Base-by-base conservation (phyloP, 306 rosid species). In the Hippophae gyantsensis region DNA sequence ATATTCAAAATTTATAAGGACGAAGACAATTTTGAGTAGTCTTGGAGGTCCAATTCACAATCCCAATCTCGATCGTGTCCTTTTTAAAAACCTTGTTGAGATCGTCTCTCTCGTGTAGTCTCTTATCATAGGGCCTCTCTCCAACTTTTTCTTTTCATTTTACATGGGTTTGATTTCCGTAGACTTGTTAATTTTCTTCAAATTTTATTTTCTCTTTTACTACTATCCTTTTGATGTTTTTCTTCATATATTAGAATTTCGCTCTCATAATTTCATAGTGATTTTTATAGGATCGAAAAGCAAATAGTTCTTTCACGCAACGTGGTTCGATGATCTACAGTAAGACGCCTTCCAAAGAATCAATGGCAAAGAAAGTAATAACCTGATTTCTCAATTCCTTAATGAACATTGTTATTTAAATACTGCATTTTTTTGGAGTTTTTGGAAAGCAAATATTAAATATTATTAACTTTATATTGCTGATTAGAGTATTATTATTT, bases 31-130 rank as follows among this genome's bases (percentile, higher is more conserved):
- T 18, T 18, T 18, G 18, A 18, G 18, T 18, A 18, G 0, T 11
- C 70, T 77, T 41, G 43, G 71, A 7, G 76, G 67, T 2, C 41
- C 41, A 7, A 52, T 76, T 51, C 38, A 27, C 4, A 79, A 73
- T 62, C 42, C 77, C 56, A 86, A 79, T 70, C 65, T 93, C 64
- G 89, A 84, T 82, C 95, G 86, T 42, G 97, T 42, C 58, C 95
- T 92, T 63, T 92, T 70, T 81, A 78, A 92, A 5, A 88, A 92
- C 82, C 93, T 92, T 42, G 93, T 87, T 48, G 83, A 82, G 70
- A 87, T 92, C 63, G 93, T 90, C 42, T 94, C 94, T 45, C 95
- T 90, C 23, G 90, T 87, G 67, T 89, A 90, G 63, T 87, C 96
- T 47, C 94, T 90, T 76, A 90, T 85, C 65, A 81, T 88, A 80